These are phyloP conservation scores for Meripilus lineatus DNA, from an alignment of 1,284 basidiomycete genomes.

Conservation along the genomic window DNA sequence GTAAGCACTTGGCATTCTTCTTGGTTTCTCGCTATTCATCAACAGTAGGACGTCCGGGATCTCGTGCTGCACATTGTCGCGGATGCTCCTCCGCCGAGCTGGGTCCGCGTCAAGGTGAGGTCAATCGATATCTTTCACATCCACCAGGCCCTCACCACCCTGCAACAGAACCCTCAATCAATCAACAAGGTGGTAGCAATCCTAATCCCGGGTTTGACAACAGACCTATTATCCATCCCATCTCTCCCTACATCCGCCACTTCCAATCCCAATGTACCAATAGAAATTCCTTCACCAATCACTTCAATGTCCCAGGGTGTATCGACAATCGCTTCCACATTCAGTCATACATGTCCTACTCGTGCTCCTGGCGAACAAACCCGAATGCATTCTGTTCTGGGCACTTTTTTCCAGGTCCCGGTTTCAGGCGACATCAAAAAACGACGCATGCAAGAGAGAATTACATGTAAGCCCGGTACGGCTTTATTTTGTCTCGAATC, in stretches of 20 bases:
- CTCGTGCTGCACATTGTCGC: constrained; percentile 77
- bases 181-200: constrained; percentile 77
- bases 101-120: constrained; percentile 78
- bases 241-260: constrained; percentile 60
- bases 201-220: constrained; percentile 78
- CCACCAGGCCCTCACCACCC: too few species aligned
- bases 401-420: constrained; percentile 76
- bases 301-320: constrained; percentile 34
- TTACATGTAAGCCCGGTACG: constrained; percentile 43
- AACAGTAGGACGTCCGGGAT: constrained; percentile 75
- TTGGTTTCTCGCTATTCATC: neutral
- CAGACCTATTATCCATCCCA: constrained; percentile 64
- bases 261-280: constrained; percentile 59
- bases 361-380: constrained; percentile 83
- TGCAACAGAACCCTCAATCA: constrained; percentile 56
- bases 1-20: constrained; percentile 36
- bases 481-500: neutral
- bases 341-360: constrained; percentile 88
- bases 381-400: constrained; percentile 82
- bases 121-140: too few species aligned
- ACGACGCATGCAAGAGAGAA: constrained; percentile 48
- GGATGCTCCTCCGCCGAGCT: constrained; percentile 76
- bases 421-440: constrained; percentile 77
- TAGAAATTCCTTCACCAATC: constrained; percentile 49
- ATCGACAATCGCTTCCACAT: constrained; percentile 77